Base-by-base conservation (phyloP, 352 stramenopile genomes). In the Phytophthora melonis region DNA sequence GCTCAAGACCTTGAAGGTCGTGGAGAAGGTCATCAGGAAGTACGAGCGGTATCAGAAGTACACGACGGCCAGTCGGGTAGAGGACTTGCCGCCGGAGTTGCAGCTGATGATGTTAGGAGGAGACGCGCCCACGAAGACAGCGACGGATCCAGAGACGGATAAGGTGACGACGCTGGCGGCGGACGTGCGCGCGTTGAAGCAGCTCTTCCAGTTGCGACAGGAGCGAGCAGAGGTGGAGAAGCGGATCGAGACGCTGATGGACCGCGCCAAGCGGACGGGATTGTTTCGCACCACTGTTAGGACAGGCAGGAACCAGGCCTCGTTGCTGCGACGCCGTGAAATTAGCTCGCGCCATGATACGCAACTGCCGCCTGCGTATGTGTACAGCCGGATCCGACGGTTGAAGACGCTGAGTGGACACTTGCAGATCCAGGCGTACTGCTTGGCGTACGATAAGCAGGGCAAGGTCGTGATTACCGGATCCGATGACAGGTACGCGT, bases 401-500 rank as follows among this genome's bases (percentile, higher is more conserved):
- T 72, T 97, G 36, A 97, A 97, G 71, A 95, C 90, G 8, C 66
- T 99, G 9, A 98, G 95, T 68, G 91, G 95, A 11, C 97, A 99
- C 75, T 78, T 99, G 57, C 82, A 93, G 58, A 98, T 98, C 66
- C 94, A 96, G 23, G 89, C 98, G 11, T 99, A 98, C 72, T 99
- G 96, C 75, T 82, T 99, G 52, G 95, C 92, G 50, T 99, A 99
- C 75, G 97, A 99, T 87, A 94, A 92, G 66, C 94, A 86, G 18
- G 96, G 97, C 36, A 91, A 97, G 60, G 98, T 98, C 67, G 97
- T 99, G 60, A 96, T 99, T 63, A 99, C 97, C 0, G 98, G 98
- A 49, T 96, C 97, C 0, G 97, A 99, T 78, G 98, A 99, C 76
- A 87, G 88, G 84, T 94, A 80, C 34, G 34, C n/a, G 34, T 41